A percentile compares a stretch with the other conserved stretches of the same genome.
phyloP scores from a whole-genome alignment of 208 protist genomes.

The Giardia muris region DNA sequence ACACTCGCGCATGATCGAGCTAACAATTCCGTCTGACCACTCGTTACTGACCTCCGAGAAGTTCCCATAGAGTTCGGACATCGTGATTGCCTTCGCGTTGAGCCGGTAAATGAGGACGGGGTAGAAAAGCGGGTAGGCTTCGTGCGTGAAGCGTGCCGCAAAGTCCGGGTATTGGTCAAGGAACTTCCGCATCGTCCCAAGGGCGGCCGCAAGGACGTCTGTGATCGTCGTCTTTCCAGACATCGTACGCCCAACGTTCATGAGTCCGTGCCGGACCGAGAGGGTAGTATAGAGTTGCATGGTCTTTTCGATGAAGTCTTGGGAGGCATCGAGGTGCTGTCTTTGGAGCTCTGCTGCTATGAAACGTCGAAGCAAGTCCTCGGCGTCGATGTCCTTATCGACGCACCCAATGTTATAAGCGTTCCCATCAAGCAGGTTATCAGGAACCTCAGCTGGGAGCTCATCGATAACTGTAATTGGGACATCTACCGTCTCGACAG shows the following conservation, averaged over 20 bases:
- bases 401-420: background rate
- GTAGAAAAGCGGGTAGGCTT: background rate
- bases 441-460: background rate
- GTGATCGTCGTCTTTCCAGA: slow-evolving; percentile 85
- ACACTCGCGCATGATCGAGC: slow-evolving; percentile 62
- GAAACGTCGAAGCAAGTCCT: slow-evolving; percentile 7
- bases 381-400: slow-evolving; percentile 4
- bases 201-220: slow-evolving; percentile 70
- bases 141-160: background rate
- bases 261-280: slow-evolving; percentile 83
- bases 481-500: background rate
- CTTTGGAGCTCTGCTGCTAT: background rate
- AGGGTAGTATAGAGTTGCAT: slow-evolving; percentile 76
- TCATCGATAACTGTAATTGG: background rate
- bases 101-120: slow-evolving; percentile 47
- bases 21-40: slow-evolving; percentile 82
- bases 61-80: slow-evolving; percentile 78
- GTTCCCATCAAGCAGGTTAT: background rate
- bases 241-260: slow-evolving; percentile 91
- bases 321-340: background rate
- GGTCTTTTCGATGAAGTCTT: slow-evolving; percentile 57
- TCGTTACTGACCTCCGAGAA: slow-evolving; percentile 81
- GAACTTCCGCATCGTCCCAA: slow-evolving; percentile 46
- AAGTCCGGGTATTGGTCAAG: background rate
- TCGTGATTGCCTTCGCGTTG: slow-evolving; percentile 78